These are phyloP conservation scores for Populus tomentosa DNA, from an alignment of 441 rosid genomes.

Conservation along the genomic window DNA sequence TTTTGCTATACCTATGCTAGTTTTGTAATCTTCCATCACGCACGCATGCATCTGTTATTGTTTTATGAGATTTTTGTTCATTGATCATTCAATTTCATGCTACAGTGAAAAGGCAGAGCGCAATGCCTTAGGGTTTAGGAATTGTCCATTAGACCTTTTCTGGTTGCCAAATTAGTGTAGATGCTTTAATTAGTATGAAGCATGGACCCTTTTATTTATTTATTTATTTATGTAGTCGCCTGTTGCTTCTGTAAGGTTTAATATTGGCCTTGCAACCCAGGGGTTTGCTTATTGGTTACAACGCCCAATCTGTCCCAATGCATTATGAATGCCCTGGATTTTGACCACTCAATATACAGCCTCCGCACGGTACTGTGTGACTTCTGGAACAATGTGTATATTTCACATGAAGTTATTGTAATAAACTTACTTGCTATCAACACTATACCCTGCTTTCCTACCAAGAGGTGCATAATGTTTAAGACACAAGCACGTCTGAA, in stretches of 20 bases:
- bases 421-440: no score
- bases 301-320: background rate
- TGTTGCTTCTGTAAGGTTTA: background rate
- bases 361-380: background rate
- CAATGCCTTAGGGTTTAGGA: no score
- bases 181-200: background rate
- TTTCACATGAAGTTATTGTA: background rate
- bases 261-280: background rate
- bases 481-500: background rate
- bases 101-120: background rate
- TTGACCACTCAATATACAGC: background rate
- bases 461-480: background rate
- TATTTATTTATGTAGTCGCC: background rate
- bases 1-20: background rate
- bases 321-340: background rate
- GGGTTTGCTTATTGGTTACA: background rate
- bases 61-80: no score
- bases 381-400: background rate
- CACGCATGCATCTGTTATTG: background rate
- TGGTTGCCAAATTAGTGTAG: background rate
- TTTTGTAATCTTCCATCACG: background rate
- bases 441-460: background rate
- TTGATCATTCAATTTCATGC: background rate
- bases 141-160: background rate
- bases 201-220: background rate